Percentiles rank a stretch among this genome's conserved stretches.
Conservation (phyloP, 306 rosid genomes). For the Adenanthera pavonina region DNA sequence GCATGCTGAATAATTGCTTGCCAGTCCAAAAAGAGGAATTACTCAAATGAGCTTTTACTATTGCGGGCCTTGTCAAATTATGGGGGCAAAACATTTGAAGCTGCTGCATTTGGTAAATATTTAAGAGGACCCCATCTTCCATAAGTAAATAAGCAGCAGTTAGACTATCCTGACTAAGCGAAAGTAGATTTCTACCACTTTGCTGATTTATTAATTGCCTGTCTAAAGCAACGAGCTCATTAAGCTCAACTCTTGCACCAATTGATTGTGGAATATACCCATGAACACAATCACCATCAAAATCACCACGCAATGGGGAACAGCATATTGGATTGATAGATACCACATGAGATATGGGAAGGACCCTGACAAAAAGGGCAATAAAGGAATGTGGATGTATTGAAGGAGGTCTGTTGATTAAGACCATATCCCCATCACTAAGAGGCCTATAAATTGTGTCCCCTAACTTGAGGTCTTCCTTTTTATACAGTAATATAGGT, state of each 20-base stretch:
- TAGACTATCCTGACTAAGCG: slow-evolving; percentile 90
- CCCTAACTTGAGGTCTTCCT: slow-evolving; percentile 64
- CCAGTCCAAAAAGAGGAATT: slow-evolving; percentile 70
- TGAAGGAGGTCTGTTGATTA: slow-evolving; percentile 96
- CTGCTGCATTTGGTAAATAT: slow-evolving; percentile 79
- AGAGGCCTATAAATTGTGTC: slow-evolving; percentile 79
- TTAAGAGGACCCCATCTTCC: slow-evolving; percentile 64
- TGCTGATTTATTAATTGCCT: slow-evolving; percentile 82
- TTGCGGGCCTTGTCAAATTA: slow-evolving; percentile 54
- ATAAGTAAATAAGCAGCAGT: slow-evolving; percentile 79
- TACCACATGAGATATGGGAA: slow-evolving; percentile 69
- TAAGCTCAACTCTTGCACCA: slow-evolving; percentile 78
- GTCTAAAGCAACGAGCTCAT: slow-evolving; percentile 81
- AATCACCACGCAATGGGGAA: slow-evolving; percentile 94
- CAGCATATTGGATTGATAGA: slow-evolving; percentile 89
- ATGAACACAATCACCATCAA: slow-evolving; percentile 98
- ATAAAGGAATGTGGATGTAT: slow-evolving; percentile 93
- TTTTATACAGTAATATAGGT: slow-evolving; percentile 48
- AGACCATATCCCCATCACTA: slow-evolving; percentile 72
- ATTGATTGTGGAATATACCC: slow-evolving; percentile 91
- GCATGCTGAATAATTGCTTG: slow-evolving; percentile 84
- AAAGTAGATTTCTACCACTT: slow-evolving; percentile 85
- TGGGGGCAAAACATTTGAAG: slow-evolving; percentile 66
- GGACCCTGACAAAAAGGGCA: slow-evolving; percentile 72
- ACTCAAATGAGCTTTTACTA: slow-evolving; percentile 64